These are phyloP conservation scores for Lolium perenne DNA, from an alignment of 176 grass and related monocot species.

Conservation along the genomic window DNA sequence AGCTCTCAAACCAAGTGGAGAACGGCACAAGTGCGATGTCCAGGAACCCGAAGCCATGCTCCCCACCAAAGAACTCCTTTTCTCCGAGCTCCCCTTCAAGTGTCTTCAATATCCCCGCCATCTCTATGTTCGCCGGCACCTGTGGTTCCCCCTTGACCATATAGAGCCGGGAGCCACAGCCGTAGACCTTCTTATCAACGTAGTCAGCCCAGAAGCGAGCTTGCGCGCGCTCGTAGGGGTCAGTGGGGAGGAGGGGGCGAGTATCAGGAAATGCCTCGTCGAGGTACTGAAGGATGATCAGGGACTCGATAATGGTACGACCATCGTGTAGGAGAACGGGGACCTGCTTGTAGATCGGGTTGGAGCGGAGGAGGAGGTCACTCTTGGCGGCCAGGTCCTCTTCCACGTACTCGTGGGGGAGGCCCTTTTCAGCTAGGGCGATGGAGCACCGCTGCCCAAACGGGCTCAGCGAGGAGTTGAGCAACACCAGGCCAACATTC, in stretches of 20 bases:
- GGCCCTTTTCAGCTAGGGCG: slow-evolving; percentile 60
- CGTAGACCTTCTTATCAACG: slow-evolving; percentile 57
- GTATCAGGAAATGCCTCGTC: slow-evolving; percentile 53
- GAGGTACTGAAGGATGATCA: slow-evolving; percentile 63
- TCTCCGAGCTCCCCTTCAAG: slow-evolving; percentile 50
- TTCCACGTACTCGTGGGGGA: slow-evolving; percentile 56
- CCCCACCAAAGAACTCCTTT: slow-evolving; percentile 51
- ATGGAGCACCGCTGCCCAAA: slow-evolving; percentile 65
- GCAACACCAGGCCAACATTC: slow-evolving; percentile 44
- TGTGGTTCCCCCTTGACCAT: slow-evolving; percentile 42
- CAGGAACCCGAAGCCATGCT: slow-evolving; percentile 38
- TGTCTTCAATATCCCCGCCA: slow-evolving; percentile 37
- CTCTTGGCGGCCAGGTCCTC: slow-evolving; percentile 57
- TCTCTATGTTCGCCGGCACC: slow-evolving; percentile 30
- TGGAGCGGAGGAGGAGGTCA: slow-evolving; percentile 64
- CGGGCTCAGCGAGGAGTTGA: slow-evolving; percentile 63
- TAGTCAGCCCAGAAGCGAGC: slow-evolving; percentile 68
- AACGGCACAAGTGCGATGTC: slow-evolving; percentile 52
- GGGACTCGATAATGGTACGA: slow-evolving; percentile 58
- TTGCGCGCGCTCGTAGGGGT: slow-evolving; percentile 42
- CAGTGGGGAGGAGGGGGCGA: not conserved
- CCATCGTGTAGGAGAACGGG: slow-evolving; percentile 72
- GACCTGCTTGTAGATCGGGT: slow-evolving; percentile 82
- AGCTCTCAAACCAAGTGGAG: slow-evolving; percentile 41
- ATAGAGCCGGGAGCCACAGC: slow-evolving; percentile 37